These are phyloP conservation scores for Diaporthe helianthi DNA, from an alignment of 2,329 filamentous ascomycete species.

Conservation along the genomic window DNA sequence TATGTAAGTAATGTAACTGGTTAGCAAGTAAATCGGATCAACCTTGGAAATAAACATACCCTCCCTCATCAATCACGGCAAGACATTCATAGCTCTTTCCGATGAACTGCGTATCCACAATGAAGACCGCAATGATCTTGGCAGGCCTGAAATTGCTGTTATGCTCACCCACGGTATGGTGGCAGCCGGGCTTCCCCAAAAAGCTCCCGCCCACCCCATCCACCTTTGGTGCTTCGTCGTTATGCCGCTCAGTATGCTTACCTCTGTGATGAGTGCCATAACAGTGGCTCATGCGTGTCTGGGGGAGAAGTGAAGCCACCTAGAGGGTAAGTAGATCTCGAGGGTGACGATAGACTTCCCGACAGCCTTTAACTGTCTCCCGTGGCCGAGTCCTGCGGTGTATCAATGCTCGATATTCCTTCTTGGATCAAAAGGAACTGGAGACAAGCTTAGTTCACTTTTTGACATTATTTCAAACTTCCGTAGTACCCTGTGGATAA, in stretches of 20 bases:
- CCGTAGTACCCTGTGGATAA: background rate
- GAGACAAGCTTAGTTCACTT: background rate
- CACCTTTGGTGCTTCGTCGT: background rate
- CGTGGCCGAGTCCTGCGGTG: background rate
- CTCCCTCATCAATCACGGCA: background rate
- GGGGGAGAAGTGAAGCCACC: background rate
- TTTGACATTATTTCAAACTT: background rate
- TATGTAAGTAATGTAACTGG: too few species aligned
- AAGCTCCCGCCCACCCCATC: background rate
- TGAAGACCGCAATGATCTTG: background rate
- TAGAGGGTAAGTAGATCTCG: background rate
- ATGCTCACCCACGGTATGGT: background rate
- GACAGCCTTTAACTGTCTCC: background rate
- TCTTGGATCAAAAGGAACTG: background rate
- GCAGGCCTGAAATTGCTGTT: background rate
- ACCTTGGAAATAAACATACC: background rate
- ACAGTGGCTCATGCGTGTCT: background rate
- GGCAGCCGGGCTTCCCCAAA: background rate
- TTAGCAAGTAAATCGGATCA: too few species aligned
- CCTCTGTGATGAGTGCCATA: background rate
- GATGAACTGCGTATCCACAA: background rate
- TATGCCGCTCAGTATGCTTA: slow-evolving; percentile 1
- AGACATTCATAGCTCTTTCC: background rate
- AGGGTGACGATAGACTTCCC: background rate
- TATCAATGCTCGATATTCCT: background rate